Evolutionary conservation across 176 grass and related monocot species (phyloP).

Genomic region (Tuctoria greenei): DNA sequence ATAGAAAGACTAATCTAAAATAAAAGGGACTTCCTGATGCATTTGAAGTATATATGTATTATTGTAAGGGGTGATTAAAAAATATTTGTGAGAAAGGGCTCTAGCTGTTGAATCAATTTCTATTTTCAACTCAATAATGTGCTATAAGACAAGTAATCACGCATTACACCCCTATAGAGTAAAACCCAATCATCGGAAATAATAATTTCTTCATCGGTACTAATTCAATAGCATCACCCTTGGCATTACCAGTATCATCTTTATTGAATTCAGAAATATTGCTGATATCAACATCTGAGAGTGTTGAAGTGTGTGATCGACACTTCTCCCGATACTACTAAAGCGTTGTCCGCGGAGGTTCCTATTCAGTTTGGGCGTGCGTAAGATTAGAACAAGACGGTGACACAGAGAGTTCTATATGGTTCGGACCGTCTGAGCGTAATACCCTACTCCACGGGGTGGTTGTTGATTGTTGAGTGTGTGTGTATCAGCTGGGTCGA

Average conservation of each 20-base stretch:
- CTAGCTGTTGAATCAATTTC: neutral
- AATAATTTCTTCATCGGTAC: conserved; percentile 30
- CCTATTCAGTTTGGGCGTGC: too few species aligned
- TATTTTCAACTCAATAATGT: neutral
- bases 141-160: conserved; percentile 5
- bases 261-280: conserved; percentile 40
- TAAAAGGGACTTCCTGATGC: neutral
- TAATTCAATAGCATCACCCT: too few species aligned
- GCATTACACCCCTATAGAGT: conserved; percentile 2
- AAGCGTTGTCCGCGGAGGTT: too few species aligned
- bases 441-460: too few species aligned
- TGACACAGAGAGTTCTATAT: too few species aligned
- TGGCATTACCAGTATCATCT: conserved; percentile 5
- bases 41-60: neutral
- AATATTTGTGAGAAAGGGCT: neutral
- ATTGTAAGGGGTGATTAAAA: neutral
- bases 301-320: too few species aligned
- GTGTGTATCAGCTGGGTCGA: too few species aligned
- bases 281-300: conserved; percentile 31
- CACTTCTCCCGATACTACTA: too few species aligned
- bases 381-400: too few species aligned
- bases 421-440: too few species aligned
- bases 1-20: too few species aligned
- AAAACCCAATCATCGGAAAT: neutral
- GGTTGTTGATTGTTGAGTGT: too few species aligned